Conservation (phyloP, 306 rosid genomes). For the Dryas alaskensis region DNA sequence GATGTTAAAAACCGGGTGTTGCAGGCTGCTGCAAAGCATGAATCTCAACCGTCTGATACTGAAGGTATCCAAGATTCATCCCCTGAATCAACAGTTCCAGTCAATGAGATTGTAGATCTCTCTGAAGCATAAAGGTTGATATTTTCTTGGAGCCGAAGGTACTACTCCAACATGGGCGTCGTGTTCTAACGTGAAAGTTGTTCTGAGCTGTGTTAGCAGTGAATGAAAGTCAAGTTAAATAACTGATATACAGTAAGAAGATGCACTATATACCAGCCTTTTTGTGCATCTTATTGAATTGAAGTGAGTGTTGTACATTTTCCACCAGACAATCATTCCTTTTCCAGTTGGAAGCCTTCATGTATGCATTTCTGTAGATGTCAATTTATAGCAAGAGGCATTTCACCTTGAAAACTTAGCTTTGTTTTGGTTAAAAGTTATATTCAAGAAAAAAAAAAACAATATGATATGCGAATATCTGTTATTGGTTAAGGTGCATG, state of each 20-base stretch:
- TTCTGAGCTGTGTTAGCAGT: neutral
- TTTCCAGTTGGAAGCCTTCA: conserved; percentile 1
- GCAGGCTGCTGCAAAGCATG: conserved; percentile 97
- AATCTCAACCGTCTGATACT: conserved; percentile 78
- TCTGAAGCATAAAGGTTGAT: conserved; percentile 41
- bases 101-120: conserved; percentile 50
- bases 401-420: too few relatives aligned
- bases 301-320: neutral
- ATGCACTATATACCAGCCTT: neutral
- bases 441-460: too few relatives aligned
- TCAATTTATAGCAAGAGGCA: neutral
- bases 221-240: neutral
- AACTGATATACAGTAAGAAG: neutral
- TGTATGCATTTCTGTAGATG: neutral
- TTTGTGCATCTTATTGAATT: neutral
- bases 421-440: too few relatives aligned
- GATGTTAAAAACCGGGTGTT: conserved; percentile 88
- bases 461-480: too few relatives aligned
- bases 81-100: conserved; percentile 45
- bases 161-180: neutral
- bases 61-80: conserved; percentile 55
- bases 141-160: neutral
- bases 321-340: neutral
- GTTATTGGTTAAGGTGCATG: too few relatives aligned
- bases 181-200: neutral